A percentile compares a stretch with the other conserved stretches of the same genome.
These are phyloP conservation scores for Garcia nutans DNA, from an alignment of 345 rosid genomes.

Conservation along the genomic window DNA sequence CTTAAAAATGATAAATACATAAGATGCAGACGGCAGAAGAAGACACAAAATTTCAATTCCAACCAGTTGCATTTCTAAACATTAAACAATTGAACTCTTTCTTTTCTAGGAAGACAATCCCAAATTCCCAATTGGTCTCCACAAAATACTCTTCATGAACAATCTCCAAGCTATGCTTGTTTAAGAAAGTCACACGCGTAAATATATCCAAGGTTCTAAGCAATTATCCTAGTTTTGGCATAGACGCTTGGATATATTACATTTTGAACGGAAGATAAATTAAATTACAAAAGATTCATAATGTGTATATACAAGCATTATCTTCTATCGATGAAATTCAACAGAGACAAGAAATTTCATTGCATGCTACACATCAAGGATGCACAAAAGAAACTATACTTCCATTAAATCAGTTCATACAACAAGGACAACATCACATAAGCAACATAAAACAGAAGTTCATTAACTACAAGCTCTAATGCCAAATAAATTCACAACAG, in stretches of 20 bases:
- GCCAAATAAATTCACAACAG: slow-evolving; percentile 12
- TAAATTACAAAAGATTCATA: no score
- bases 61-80: no score
- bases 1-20: neutral
- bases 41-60: neutral
- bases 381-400: neutral
- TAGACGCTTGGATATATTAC: no score
- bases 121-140: neutral
- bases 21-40: neutral
- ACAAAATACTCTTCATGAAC: neutral
- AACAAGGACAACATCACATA: neutral
- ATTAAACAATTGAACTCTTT: no score
- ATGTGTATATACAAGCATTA: neutral
- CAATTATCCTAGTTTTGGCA: neutral
- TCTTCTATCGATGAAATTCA: neutral
- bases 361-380: neutral
- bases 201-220: neutral
- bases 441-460: slow-evolving; percentile 1
- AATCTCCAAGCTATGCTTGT: neutral
- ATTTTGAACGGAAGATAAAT: no score
- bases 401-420: neutral
- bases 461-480: neutral
- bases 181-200: neutral
- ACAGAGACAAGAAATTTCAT: neutral
- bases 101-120: neutral